These are phyloP conservation scores for Colletotrichum liriopes DNA, from an alignment of 2,329 filamentous ascomycete species.

Conservation along the genomic window DNA sequence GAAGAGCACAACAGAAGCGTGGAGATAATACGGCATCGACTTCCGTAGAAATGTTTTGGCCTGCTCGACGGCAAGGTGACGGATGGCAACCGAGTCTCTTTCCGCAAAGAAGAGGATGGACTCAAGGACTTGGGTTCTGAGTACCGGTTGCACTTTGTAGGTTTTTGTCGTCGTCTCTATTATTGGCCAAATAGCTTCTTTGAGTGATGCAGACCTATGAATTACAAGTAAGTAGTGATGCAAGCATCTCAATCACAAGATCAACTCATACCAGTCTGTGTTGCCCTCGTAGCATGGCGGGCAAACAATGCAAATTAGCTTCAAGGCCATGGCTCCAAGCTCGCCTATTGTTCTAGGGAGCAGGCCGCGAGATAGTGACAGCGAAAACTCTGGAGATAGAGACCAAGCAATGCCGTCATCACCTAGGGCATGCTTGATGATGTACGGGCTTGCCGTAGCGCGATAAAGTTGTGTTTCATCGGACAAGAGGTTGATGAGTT, in stretches of 20 bases:
- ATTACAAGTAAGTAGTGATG: constrained; percentile 6
- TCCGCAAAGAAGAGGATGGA: constrained; percentile 52
- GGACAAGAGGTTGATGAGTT: constrained; percentile 44
- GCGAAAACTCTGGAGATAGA: constrained; percentile 37
- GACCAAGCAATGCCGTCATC: constrained; percentile 46
- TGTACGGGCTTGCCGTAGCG: constrained; percentile 33
- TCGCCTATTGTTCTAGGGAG: constrained; percentile 43
- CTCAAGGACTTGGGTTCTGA: constrained; percentile 47
- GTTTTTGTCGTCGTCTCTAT: constrained; percentile 43
- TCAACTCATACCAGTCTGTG: constrained; percentile 47
- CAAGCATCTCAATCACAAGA: rapidly evolving
- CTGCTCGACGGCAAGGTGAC: constrained; percentile 46
- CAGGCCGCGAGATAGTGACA: not conserved
- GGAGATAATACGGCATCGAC: constrained; percentile 52
- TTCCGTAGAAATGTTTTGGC: constrained; percentile 47
- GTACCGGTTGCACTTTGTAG: constrained; percentile 40
- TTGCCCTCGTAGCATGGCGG: constrained; percentile 54
- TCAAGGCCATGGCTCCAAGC: constrained; percentile 45
- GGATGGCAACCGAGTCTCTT: constrained; percentile 49
- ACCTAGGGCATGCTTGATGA: constrained; percentile 42
- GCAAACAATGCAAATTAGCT: constrained; percentile 49
- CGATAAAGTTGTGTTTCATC: constrained; percentile 39
- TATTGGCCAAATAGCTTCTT: constrained; percentile 49
- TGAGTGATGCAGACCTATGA: constrained; percentile 46
- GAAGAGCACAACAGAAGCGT: constrained; percentile 51